Evolutionary conservation across 2,329 filamentous ascomycete genomes (phyloP).

Genomic region (Colletotrichum musae): DNA sequence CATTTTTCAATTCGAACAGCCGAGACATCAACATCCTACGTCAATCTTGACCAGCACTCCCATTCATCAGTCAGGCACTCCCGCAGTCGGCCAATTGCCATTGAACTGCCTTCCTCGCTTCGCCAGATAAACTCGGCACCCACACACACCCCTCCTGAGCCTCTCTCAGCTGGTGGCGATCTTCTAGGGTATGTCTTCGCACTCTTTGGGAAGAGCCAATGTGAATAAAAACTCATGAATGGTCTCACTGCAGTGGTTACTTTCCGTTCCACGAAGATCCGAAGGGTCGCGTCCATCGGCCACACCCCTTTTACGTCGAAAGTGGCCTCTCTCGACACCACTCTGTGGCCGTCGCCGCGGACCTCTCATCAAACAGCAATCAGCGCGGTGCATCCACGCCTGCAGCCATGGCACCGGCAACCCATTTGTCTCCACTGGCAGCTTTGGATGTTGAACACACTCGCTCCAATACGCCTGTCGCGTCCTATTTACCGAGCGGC

Average conservation of each 20-base stretch:
- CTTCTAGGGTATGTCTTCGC: conserved; percentile 65
- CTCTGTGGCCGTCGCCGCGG: conserved; percentile 52
- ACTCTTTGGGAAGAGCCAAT: no score
- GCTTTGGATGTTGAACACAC: conserved; percentile 47
- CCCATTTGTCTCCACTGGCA: conserved; percentile 21
- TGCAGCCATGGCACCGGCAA: conserved; percentile 41
- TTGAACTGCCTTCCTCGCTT: conserved; percentile 60
- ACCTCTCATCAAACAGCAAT: conserved; percentile 41
- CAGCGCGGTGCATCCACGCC: conserved; percentile 8
- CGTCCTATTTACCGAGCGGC: conserved; percentile 67
- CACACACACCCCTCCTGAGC: conserved; percentile 61
- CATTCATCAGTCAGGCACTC: conserved; percentile 31
- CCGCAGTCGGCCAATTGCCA: conserved; percentile 66
- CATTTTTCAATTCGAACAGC: conserved; percentile 39
- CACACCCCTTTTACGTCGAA: conserved; percentile 66
- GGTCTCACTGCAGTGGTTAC: conserved; percentile 63
- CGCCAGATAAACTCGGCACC: conserved; percentile 58
- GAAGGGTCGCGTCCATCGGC: conserved; percentile 59
- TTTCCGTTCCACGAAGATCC: conserved; percentile 74
- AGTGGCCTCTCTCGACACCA: conserved; percentile 54
- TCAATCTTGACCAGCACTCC: conserved; percentile 22
- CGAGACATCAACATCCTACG: conserved; percentile 22
- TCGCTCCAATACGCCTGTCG: conserved; percentile 59
- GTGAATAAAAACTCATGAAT: conserved; percentile 6
- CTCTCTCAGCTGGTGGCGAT: conserved; percentile 72